Evolutionary conservation across 768 basidiomycete genomes (phyloP).

Genomic region (Boletus rex-veris): DNA sequence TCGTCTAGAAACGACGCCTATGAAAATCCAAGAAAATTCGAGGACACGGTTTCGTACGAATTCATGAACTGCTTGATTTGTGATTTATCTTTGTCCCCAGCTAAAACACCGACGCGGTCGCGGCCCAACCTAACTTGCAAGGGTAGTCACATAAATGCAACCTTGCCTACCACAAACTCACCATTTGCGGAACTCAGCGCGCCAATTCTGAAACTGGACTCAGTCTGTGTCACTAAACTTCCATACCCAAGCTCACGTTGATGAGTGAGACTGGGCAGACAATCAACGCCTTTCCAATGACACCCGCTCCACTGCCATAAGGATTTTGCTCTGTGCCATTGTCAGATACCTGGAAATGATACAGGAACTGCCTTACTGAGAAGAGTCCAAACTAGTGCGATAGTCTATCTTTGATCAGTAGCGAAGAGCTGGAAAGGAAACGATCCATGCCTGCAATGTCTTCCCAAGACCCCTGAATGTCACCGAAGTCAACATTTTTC

Average conservation of each 20-base stretch:
- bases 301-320: constrained; percentile 52
- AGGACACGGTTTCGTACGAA: constrained; percentile 44
- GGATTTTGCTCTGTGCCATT: constrained; percentile 71
- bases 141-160: neutral
- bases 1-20: constrained; percentile 40
- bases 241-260: constrained; percentile 48
- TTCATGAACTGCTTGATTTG: constrained; percentile 70
- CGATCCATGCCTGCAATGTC: constrained; percentile 63
- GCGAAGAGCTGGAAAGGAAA: neutral
- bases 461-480: constrained; percentile 90
- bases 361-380: constrained; percentile 58
- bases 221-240: neutral
- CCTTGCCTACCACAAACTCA: constrained; percentile 34
- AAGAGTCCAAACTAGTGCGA: constrained; percentile 89
- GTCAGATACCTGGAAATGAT: neutral
- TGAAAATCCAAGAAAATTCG: neutral
- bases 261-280: constrained; percentile 93
- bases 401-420: constrained; percentile 48
- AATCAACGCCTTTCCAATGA: constrained; percentile 79
- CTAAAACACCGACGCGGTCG: constrained; percentile 54
- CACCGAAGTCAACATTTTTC: constrained; percentile 10
- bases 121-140: constrained; percentile 45
- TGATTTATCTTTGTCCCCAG: constrained; percentile 55
- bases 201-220: constrained; percentile 72
- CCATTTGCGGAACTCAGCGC: constrained; percentile 95